Evolutionary conservation across 2,329 filamentous ascomycete genomes (phyloP).

Genomic region (Sarocladium brachiariae): DNA sequence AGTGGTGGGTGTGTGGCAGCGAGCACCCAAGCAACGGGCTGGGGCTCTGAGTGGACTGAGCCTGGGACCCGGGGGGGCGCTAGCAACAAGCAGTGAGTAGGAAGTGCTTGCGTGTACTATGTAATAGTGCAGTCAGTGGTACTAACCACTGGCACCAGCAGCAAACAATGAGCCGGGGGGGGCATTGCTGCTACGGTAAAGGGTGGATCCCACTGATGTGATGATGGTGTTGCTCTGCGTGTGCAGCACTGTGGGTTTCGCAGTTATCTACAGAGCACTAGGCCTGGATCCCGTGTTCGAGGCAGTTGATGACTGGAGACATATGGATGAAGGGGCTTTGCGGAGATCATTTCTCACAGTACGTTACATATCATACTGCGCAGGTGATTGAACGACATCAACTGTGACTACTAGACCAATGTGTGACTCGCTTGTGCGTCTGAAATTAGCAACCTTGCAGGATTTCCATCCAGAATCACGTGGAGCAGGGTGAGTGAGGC

Average conservation of each 20-base stretch:
- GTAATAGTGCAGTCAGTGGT: too few relatives aligned
- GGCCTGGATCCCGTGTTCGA: background rate
- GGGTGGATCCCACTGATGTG: slow-evolving; percentile 7
- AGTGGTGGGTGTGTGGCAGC: too few relatives aligned
- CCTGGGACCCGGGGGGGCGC: too few relatives aligned
- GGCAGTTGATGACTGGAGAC: too few relatives aligned
- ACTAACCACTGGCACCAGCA: too few relatives aligned
- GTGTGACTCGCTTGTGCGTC: background rate
- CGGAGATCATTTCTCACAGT: background rate
- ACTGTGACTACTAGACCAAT: background rate
- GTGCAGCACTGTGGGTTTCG: background rate
- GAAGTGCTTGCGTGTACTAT: too few relatives aligned
- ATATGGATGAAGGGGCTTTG: too few relatives aligned
- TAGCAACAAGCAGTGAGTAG: too few relatives aligned
- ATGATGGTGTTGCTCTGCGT: background rate
- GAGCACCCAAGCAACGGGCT: background rate
- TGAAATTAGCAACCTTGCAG: background rate
- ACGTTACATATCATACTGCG: background rate
- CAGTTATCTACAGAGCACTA: slow-evolving; percentile 3
- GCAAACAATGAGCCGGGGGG: too few relatives aligned
- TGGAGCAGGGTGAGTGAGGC: background rate
- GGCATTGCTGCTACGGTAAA: too few relatives aligned
- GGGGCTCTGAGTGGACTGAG: background rate
- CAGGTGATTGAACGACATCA: too few relatives aligned
- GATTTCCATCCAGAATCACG: too few relatives aligned